Conservation (phyloP, 2,329 filamentous ascomycete genomes). For the Daldinia sp. region DNA sequence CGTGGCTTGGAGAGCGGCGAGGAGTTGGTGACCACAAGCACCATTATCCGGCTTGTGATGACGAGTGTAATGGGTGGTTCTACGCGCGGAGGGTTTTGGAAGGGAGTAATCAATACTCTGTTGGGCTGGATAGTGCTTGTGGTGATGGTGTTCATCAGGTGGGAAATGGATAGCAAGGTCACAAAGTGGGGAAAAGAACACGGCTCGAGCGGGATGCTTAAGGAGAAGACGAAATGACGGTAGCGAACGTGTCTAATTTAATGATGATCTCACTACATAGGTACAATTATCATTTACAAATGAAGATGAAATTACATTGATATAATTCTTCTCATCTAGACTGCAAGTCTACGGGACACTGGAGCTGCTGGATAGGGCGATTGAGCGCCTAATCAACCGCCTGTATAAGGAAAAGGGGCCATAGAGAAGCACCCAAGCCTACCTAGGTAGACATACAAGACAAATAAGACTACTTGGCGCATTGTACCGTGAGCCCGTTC, state of each 20-base stretch:
- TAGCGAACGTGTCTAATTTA: background rate
- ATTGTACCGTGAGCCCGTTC: background rate
- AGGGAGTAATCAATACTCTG: conserved; percentile 51
- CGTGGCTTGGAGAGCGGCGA: conserved; percentile 71
- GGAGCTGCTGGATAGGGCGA: background rate
- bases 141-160: conserved; percentile 54
- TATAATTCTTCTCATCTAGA: background rate
- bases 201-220: conserved; percentile 43
- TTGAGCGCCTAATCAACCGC: background rate
- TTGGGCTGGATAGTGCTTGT: conserved; percentile 53
- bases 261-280: background rate
- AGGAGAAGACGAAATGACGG: conserved; percentile 22
- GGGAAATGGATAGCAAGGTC: conserved; percentile 56
- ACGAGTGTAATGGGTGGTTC: conserved; percentile 54
- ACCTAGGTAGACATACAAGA: no score
- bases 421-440: background rate
- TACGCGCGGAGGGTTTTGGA: conserved; percentile 49
- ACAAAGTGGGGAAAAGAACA: conserved; percentile 51
- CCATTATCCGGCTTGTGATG: conserved; percentile 69
- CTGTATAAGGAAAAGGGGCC: background rate
- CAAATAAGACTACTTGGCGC: background rate
- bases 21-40: conserved; percentile 72
- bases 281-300: no score
- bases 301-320: background rate
- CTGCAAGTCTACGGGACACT: background rate